Evolutionary conservation across 2,329 filamentous ascomycete species (phyloP), one percentile per base, ranked within the genome.

Genomic region (Beauveria medogensis): DNA sequence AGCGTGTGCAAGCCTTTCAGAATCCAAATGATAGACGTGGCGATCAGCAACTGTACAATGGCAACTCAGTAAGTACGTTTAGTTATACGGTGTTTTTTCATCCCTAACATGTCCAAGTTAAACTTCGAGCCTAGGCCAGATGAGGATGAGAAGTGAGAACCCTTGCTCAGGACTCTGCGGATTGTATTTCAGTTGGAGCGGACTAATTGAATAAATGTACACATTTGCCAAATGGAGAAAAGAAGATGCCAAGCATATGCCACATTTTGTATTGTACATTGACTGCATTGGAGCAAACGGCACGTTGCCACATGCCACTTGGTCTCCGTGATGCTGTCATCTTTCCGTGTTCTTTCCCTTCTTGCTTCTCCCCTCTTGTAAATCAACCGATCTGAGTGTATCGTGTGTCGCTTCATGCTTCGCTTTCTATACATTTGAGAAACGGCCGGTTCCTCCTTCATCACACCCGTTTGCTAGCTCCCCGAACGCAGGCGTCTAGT

Each of bases 31-130:
- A 82, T 63, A 77, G 80, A 44, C 78, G 78, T 58, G 74, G 82
- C 60, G 80, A 87, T 64, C 82, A 85, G 50, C 88, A 95, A 69
- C 82, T 95, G 52, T 96, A 97, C 70, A 97, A 97, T 69, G 92
- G 92, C 1, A 97, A 96, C 69, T 90, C 90, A 71, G 90, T 92
- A 78, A 74, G 84, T 76, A n/a, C 46, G 1, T 28, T 10, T 16
- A 20, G 2, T 41, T 18, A 9, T 14, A 43, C 20, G 12, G 8
- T 58, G 58, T 44, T 24, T 9, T n/a, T 9, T 37, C 30, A 22
- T 10, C 53, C 47, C 74, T 78, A 65, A 74, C 65, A 56, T 58
- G 2, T 16, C 50, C 56, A 64, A 89, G 85, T 72, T 88, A 60
- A 89, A 89, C 65, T 90, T 89, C 65, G 82, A 89, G 69, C 83